These are phyloP conservation scores for Pythium utonaiense DNA, from an alignment of 352 stramenopile genomes.

Conservation along the genomic window DNA sequence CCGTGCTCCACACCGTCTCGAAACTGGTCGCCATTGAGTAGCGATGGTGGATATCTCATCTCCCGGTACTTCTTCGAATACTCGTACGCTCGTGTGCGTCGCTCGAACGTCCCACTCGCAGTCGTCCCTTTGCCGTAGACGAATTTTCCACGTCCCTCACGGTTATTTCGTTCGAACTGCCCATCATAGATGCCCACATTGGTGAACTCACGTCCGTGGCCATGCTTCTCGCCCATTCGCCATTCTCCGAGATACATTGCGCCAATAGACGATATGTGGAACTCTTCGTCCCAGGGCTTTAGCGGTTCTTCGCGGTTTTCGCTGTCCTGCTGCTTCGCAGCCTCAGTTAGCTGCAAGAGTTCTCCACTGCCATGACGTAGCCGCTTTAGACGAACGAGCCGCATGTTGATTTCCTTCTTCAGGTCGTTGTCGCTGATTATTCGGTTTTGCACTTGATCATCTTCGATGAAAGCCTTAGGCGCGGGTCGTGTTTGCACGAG, in stretches of 20 bases:
- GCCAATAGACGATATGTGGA: conserved; percentile 65
- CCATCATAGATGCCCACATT: conserved; percentile 67
- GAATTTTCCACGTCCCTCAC: conserved; percentile 41
- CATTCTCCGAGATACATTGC: conserved; percentile 54
- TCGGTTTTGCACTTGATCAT: conserved; percentile 48
- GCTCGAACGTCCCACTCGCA: conserved; percentile 41
- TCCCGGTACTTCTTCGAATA: conserved; percentile 38
- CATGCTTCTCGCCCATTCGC: conserved; percentile 49
- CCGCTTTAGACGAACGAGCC: conserved; percentile 45
- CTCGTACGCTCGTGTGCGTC: conserved; percentile 37
- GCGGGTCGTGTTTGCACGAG: conserved; percentile 51
- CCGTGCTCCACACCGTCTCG: conserved; percentile 48
- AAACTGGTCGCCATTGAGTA: conserved; percentile 52
- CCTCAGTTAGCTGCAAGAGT: conserved; percentile 24
- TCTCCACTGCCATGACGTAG: conserved; percentile 55
- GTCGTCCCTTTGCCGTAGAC: conserved; percentile 61
- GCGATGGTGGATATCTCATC: conserved; percentile 29
- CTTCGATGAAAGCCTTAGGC: conserved; percentile 51
- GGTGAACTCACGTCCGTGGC: conserved; percentile 49
- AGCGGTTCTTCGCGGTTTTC: not conserved
- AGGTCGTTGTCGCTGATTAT: conserved; percentile 46
- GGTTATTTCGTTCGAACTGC: conserved; percentile 42
- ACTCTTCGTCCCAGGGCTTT: conserved; percentile 48
- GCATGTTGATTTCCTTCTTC: conserved; percentile 61
- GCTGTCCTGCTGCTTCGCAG: conserved; percentile 1